These are phyloP conservation scores for barrel medic (Medicago truncatula) DNA, from an alignment of 306 rosid genomes.

Conservation along the genomic window DNA sequence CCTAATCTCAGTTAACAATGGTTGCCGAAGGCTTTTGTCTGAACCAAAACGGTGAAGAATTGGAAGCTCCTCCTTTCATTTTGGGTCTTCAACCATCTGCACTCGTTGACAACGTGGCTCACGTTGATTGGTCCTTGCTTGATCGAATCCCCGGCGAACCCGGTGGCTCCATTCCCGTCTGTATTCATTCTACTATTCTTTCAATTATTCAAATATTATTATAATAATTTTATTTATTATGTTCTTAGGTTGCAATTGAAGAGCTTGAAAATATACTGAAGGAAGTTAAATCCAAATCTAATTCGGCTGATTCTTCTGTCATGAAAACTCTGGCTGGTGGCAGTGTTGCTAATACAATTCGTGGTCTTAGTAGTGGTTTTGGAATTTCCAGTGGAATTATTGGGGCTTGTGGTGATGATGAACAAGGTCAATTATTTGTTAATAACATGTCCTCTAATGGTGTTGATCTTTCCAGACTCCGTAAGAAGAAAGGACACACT, in stretches of 20 bases:
- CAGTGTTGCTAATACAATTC: conserved; percentile 87
- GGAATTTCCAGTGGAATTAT: conserved; percentile 78
- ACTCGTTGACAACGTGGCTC: conserved; percentile 79
- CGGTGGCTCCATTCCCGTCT: conserved; percentile 91
- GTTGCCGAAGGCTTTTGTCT: conserved; percentile 40
- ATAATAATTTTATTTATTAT: too few species aligned
- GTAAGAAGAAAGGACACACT: conserved; percentile 77
- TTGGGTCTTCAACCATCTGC: conserved; percentile 88
- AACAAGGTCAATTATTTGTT: conserved; percentile 80
- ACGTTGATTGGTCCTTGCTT: conserved; percentile 65
- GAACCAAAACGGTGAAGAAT: background rate
- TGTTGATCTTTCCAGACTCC: conserved; percentile 74
- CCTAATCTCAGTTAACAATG: conserved; percentile 9
- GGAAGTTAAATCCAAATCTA: conserved; percentile 60
- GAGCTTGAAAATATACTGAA: conserved; percentile 69
- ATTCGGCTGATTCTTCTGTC: conserved; percentile 30
- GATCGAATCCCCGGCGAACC: conserved; percentile 76
- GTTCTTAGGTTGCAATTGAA: conserved; percentile 63
- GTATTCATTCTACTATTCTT: background rate
- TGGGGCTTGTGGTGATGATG: conserved; percentile 87
- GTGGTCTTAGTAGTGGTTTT: conserved; percentile 79
- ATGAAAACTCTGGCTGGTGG: conserved; percentile 88
- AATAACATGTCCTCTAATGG: conserved; percentile 73
- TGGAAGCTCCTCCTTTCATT: conserved; percentile 70
- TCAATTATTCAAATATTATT: too few species aligned